Base-by-base conservation (phyloP, 2,329 filamentous ascomycete species). In the Pestalotiopsis sp. region DNA sequence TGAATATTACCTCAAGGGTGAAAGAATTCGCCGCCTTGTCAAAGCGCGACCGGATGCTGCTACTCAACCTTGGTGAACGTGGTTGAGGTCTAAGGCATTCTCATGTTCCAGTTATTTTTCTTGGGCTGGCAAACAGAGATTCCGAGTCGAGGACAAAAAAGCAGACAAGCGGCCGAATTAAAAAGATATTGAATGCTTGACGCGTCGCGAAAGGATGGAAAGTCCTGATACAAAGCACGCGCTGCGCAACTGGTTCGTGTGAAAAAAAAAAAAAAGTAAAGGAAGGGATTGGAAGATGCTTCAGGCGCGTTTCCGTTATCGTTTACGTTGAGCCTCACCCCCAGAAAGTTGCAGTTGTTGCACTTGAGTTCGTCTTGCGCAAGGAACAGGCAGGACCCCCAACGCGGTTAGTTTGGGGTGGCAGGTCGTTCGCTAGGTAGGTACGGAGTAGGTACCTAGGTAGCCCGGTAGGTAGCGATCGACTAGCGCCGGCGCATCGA, bases 261-360 rank as follows among this genome's bases (percentile, higher is more conserved):
- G 20, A 20, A 52, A n/a, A 17, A 49, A 17, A n/a, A 17, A 49
- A 49, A 49, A 52, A 20, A n/a, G 20, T n/a, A 52, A 52, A n/a
- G 45, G 45, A n/a, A n/a, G 14, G 45, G n/a, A 52, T 41, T 9
- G 20, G 17, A 17, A n/a, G 20, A 41, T 63, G 31, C 60, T 36
- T 27, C 25, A 39, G 27, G 27, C 49, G 41, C 63, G 63, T 66
- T 66, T 66, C 12, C 20, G 27, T 49, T 57, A 25, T 66, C 63
- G 49, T 56, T 64, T 66, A 66, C 31, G 63, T 66, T 57, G 63
- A 66, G 63, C 63, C 49, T 66, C 63, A 57, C 36, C 20, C 31
- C 31, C 31, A 36, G 31, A 56, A 23, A 39, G 20, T 64, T 52
- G 45, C 17, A 52, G 17, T 52, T 52, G 45, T 14, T n/a, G 45